Evolutionary conservation across 331 rosid species (phyloP).

Genomic region (Prunus yedoensis): DNA sequence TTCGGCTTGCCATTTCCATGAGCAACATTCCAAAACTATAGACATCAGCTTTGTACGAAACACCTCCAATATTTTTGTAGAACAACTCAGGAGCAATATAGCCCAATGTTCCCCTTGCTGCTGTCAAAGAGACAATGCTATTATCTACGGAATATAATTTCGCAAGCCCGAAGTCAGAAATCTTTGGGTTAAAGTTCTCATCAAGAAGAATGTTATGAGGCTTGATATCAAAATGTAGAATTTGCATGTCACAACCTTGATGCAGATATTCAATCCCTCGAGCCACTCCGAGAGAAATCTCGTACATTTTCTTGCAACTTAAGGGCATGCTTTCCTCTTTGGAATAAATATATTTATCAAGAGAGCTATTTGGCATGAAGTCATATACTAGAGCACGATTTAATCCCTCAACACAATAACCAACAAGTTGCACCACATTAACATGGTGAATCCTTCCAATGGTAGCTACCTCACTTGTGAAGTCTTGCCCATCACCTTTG

Average conservation of each 20-base stretch:
- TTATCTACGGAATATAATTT: not conserved
- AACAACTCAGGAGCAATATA: not conserved
- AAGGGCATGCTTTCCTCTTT: not conserved
- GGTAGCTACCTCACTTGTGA: slow-evolving; percentile 4
- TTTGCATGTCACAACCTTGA: slow-evolving; percentile 18
- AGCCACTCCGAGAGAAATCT: slow-evolving; percentile 16
- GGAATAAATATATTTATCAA: slow-evolving; percentile 14
- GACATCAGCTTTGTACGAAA: not conserved
- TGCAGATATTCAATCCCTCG: slow-evolving; percentile 23
- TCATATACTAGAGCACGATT: slow-evolving; percentile 22
- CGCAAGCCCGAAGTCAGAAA: slow-evolving; percentile 20
- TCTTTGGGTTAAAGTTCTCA: slow-evolving; percentile 6
- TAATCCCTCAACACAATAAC: slow-evolving; percentile 9
- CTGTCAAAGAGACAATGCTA: not conserved
- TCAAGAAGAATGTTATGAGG: not conserved
- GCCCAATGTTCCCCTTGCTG: not conserved
- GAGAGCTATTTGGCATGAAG: slow-evolving; percentile 31
- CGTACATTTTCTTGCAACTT: not conserved
- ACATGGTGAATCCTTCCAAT: slow-evolving; percentile 19
- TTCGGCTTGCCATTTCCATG: not conserved
- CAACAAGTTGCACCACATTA: slow-evolving; percentile 22
- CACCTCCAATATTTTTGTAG: not conserved
- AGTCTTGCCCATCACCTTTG: slow-evolving; percentile 10
- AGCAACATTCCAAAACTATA: not conserved
- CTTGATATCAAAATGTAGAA: slow-evolving; percentile 23